Conservation (phyloP, 345 rosid species). For the Eucalyptus pauciflora region DNA sequence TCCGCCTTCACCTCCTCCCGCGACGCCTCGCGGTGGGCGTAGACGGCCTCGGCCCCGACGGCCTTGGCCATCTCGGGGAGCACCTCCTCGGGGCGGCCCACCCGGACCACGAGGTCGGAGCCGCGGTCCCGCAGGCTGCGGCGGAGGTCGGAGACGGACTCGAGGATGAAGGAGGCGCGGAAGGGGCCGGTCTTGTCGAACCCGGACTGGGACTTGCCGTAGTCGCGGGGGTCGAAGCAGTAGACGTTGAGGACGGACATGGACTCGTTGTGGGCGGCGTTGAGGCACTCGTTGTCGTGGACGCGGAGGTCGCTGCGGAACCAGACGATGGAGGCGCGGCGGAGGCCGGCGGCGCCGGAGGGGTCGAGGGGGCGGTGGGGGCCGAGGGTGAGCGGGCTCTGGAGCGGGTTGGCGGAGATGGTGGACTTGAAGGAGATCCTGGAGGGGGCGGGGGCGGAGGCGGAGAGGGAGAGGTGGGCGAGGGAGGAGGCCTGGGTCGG, state of each 20-base stretch:
- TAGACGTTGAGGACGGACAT: constrained; percentile 85
- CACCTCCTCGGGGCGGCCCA: constrained; percentile 77
- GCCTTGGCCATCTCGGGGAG: constrained; percentile 75
- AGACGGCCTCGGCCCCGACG: constrained; percentile 87
- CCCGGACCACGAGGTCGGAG: constrained; percentile 82
- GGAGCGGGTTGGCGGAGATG: constrained; percentile 70
- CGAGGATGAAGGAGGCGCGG: constrained; percentile 76
- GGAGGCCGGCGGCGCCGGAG: constrained; percentile 66
- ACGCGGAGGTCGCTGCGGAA: constrained; percentile 94
- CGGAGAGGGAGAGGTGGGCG: constrained; percentile 22
- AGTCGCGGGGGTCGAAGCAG: constrained; percentile 94
- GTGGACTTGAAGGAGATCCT: constrained; percentile 74
- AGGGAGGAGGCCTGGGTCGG: constrained; percentile 66
- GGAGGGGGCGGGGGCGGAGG: constrained; percentile 42
- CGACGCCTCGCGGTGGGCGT: constrained; percentile 83
- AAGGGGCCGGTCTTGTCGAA: constrained; percentile 84
- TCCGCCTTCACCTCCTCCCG: constrained; percentile 81
- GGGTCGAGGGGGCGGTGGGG: constrained; percentile 94
- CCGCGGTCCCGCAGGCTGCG: constrained; percentile 85
- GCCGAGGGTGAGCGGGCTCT: constrained; percentile 64
- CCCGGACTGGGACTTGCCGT: constrained; percentile 83
- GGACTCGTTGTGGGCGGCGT: constrained; percentile 71
- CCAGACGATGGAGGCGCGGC: constrained; percentile 84
- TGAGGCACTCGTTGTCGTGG: constrained; percentile 86
- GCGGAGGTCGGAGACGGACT: constrained; percentile 87